Evolutionary conservation across 2,329 filamentous ascomycete genomes (phyloP).

Genomic region (Sarocladiaceae sp.): DNA sequence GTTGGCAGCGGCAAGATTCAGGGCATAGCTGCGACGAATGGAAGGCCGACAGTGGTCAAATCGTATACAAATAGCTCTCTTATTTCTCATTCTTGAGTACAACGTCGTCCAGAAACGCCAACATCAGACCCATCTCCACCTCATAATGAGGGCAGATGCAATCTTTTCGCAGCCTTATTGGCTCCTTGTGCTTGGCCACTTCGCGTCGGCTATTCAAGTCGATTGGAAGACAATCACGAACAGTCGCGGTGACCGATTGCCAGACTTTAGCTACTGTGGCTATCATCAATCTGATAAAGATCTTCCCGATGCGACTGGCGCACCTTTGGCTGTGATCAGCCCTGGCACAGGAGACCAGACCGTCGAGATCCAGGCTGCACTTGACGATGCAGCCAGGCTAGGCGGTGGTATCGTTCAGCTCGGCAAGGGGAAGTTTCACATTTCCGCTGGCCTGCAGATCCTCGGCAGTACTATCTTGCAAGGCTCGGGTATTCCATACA

Average conservation of each 20-base stretch:
- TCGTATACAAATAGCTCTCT: no score
- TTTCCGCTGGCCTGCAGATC: not conserved
- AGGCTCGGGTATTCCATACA: not conserved
- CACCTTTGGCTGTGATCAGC: not conserved
- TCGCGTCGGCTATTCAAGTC: not conserved
- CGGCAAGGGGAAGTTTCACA: not conserved
- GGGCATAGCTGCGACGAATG: no score
- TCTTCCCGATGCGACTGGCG: not conserved
- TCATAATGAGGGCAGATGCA: no score
- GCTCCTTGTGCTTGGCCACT: not conserved
- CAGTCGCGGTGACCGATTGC: not conserved
- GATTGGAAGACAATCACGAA: slow-evolving; percentile 1
- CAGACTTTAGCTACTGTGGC: slow-evolving; percentile 1
- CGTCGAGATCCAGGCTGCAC: not conserved
- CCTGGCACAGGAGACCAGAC: not conserved
- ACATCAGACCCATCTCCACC: no score
- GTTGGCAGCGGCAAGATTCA: no score
- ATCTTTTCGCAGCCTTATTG: no score
- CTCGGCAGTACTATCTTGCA: not conserved
- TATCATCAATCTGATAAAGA: not conserved
- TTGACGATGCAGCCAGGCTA: not conserved
- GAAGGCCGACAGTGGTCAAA: no score
- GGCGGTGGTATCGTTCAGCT: not conserved
- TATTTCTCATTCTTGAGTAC: no score
- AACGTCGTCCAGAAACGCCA: no score